Conservation (phyloP, 176 grass and related monocot genomes). For the Ampelocalamus luodianensis region DNA sequence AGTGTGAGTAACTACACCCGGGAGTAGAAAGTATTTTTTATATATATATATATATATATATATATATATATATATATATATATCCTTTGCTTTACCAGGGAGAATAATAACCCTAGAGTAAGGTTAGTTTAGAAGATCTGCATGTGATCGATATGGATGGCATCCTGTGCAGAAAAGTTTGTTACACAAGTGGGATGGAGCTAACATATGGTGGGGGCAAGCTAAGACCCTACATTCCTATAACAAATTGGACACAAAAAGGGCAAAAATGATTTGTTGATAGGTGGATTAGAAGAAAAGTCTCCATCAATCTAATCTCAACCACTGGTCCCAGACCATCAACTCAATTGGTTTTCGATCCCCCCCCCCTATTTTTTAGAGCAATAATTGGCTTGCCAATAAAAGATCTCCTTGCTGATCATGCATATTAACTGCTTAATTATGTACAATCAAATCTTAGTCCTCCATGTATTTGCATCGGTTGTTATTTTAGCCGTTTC, state of each 20-base stretch:
- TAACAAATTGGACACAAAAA: slow-evolving; percentile 18
- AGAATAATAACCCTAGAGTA: not conserved
- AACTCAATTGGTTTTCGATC: not conserved
- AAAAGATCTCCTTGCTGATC: not conserved
- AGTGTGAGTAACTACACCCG: too few relatives aligned
- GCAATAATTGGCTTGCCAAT: slow-evolving; percentile 12
- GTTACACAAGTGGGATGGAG: slow-evolving; percentile 32
- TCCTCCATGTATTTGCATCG: not conserved
- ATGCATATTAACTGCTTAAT: not conserved
- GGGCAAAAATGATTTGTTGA: slow-evolving; percentile 15
- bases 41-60: too few relatives aligned
- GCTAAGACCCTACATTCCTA: not conserved
- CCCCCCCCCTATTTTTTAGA: not conserved
- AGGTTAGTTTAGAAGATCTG: slow-evolving; percentile 2
- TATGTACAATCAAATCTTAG: not conserved
- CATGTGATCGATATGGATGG: slow-evolving; percentile 4
- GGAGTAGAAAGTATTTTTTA: too few relatives aligned
- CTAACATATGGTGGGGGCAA: slow-evolving; percentile 18
- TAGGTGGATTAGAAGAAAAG: slow-evolving; percentile 44
- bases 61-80: too few relatives aligned
- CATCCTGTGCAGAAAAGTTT: not conserved
- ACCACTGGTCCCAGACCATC: slow-evolving; percentile 19
- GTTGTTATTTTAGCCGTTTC: not conserved
- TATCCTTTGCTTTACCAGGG: too few relatives aligned
- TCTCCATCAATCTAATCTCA: slow-evolving; percentile 37